Evolutionary conservation across 176 grass and related monocot species (phyloP).

Genomic region (Leersia perrieri): DNA sequence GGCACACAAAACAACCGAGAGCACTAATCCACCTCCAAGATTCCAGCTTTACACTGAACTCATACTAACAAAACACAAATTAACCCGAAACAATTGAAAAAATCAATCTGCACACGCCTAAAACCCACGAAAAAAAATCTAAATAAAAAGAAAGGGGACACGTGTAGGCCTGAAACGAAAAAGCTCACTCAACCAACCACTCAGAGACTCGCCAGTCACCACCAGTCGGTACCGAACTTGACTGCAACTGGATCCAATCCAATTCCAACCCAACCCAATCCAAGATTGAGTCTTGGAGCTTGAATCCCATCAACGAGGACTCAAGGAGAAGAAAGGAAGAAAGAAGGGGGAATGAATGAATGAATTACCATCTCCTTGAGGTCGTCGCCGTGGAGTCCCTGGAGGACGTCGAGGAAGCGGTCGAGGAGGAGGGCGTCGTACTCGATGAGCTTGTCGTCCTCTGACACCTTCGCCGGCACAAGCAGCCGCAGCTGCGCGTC

Average conservation of each 20-base stretch:
- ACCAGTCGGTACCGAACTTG: neutral
- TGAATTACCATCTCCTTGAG: slow-evolving; percentile 48
- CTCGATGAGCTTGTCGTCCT: slow-evolving; percentile 72
- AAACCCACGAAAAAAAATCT: neutral
- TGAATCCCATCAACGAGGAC: no score
- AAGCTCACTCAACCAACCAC: no score
- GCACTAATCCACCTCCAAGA: neutral
- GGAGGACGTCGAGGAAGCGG: slow-evolving; percentile 72
- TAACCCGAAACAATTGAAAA: slow-evolving; percentile 8
- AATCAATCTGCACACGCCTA: neutral
- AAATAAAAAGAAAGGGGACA: neutral
- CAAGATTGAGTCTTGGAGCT: neutral
- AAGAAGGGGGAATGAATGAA: neutral
- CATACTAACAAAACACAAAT: neutral
- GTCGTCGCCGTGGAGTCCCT: slow-evolving; percentile 60
- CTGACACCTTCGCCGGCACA: slow-evolving; percentile 56
- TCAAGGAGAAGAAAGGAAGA: neutral
- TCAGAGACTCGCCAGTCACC: no score
- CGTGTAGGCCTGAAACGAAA: neutral
- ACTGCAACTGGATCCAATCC: neutral
- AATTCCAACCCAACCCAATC: slow-evolving; percentile 21
- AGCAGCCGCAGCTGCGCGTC: slow-evolving; percentile 64
- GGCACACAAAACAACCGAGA: neutral
- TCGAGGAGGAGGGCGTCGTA: slow-evolving; percentile 74
- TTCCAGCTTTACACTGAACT: neutral